Evolutionary conservation across 441 rosid genomes (phyloP), one percentile per base, ranked within the genome.

Genomic region (Eruca vesicaria): DNA sequence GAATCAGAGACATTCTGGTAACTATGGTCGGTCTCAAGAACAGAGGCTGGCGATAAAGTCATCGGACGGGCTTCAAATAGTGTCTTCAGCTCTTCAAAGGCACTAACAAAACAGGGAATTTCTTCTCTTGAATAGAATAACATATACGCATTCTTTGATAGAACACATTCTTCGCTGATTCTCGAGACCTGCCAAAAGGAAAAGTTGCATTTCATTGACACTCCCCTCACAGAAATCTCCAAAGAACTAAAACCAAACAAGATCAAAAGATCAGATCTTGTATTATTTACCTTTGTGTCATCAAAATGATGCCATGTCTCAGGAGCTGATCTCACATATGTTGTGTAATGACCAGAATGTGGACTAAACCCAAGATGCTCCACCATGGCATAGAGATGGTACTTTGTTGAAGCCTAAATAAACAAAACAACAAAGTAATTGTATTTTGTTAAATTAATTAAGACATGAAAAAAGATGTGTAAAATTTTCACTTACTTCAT

Each of bases 91-190:
- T n/a, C n/a, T n/a, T n/a, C n/a, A n/a, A n/a, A n/a, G n/a, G n/a
- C n/a, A n/a, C n/a, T n/a, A 55, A 93, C 89, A 73, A 87, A 84
- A 94, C 93, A 93, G 5, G 89, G 88, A 6, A 84, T 82, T 41
- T 74, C 90, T 76, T 85, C 86, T 84, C 85, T 88, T 14, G 87
- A 88, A 77, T 93, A 93, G 61, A 89, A 87, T 45, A 93, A 72
- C 65, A 91, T 80, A 78, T 93, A 93, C 23, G 97, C 94, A 57
- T 85, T 80, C n/a, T n/a, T n/a, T n/a, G n/a, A n/a, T n/a, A n/a
- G n/a, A n/a, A n/a, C n/a, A n/a, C n/a, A n/a, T n/a, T 85, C 86
- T 74, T 87, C 86, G 28, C 78, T 79, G 64, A 84, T 78, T 50
- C 66, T 77, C 41, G 60, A 68, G 6, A 92, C 90, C 95, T 92